A percentile compares a stretch with the other conserved stretches of the same genome.
phyloP scores from a whole-genome alignment of 345 rosid species.

The Bruguiera sexangula region DNA sequence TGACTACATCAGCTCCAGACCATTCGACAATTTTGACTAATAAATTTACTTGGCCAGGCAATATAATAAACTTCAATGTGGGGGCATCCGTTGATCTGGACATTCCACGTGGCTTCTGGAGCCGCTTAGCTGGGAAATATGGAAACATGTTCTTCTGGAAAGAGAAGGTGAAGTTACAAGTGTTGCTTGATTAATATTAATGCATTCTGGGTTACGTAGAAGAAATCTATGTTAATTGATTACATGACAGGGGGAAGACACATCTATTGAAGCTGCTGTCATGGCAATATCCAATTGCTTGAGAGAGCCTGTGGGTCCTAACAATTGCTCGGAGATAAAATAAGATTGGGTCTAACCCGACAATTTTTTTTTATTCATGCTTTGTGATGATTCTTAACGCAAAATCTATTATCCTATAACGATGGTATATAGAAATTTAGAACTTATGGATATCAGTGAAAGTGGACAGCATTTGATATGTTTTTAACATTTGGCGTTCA shows the following conservation, averaged over 20 bases:
- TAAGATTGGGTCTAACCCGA: conserved; percentile 20
- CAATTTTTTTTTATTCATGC: conserved; percentile 2
- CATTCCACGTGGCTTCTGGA: conserved; percentile 87
- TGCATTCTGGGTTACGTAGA: not conserved
- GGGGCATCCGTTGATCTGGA: conserved; percentile 78
- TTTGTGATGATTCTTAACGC: not conserved
- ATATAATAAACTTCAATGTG: conserved; percentile 76
- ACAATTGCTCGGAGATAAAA: conserved; percentile 66
- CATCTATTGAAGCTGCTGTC: conserved; percentile 83
- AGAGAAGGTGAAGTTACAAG: conserved; percentile 50
- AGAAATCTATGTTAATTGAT: conserved; percentile 8
- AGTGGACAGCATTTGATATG: too few relatives aligned
- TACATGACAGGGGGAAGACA: conserved; percentile 77
- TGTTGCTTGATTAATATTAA: not conserved
- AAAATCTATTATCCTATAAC: too few relatives aligned
- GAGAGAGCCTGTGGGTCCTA: conserved; percentile 76
- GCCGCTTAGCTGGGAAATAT: conserved; percentile 62
- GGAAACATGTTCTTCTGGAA: conserved; percentile 80
- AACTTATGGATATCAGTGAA: too few relatives aligned
- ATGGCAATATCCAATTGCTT: conserved; percentile 84
- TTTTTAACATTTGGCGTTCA: too few relatives aligned
- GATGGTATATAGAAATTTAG: too few relatives aligned
- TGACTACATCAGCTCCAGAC: conserved; percentile 3
- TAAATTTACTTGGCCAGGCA: conserved; percentile 42
- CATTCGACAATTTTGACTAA: conserved; percentile 3